Conservation (phyloP, 148 eudicot genomes). For the Camellia lanceoleosa region DNA sequence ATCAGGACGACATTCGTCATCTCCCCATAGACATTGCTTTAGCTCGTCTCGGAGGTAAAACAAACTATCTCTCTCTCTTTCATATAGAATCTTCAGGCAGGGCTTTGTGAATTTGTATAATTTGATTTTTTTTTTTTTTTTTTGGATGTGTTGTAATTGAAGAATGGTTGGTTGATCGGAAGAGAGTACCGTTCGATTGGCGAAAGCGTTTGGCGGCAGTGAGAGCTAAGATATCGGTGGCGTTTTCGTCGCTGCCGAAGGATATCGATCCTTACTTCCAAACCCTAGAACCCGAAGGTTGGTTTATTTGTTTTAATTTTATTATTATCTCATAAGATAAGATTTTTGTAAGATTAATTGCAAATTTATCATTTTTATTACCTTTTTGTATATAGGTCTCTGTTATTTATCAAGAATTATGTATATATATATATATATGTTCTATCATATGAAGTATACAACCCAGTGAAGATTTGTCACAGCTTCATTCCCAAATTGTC, state of each 20-base stretch:
- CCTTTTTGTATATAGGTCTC: no score
- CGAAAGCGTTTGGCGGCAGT: constrained; percentile 59
- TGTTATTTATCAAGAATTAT: no score
- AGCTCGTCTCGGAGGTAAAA: constrained; percentile 76
- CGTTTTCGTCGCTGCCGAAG: constrained; percentile 68
- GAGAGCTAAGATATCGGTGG: constrained; percentile 65
- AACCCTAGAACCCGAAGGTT: constrained; percentile 77
- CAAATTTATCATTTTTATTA: no score
- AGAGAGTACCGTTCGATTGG: constrained; percentile 87
- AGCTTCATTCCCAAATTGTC: no score
- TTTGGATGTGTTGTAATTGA: constrained; percentile 15
- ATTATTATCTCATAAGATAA: background rate
- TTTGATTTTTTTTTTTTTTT: background rate
- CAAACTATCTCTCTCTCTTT: background rate
- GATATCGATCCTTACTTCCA: constrained; percentile 78
- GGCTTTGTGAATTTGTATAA: background rate
- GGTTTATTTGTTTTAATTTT: background rate
- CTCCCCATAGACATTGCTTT: constrained; percentile 95
- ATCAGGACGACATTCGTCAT: constrained; percentile 61
- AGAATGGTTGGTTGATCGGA: constrained; percentile 99
- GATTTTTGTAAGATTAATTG: background rate
- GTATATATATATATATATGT: no score
- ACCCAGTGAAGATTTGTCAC: no score
- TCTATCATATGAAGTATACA: no score
- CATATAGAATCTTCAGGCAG: background rate